Evolutionary conservation across 23 red algal genomes (phyloP).

Genomic region (Cyanidiococcus yangmingshanensis): DNA sequence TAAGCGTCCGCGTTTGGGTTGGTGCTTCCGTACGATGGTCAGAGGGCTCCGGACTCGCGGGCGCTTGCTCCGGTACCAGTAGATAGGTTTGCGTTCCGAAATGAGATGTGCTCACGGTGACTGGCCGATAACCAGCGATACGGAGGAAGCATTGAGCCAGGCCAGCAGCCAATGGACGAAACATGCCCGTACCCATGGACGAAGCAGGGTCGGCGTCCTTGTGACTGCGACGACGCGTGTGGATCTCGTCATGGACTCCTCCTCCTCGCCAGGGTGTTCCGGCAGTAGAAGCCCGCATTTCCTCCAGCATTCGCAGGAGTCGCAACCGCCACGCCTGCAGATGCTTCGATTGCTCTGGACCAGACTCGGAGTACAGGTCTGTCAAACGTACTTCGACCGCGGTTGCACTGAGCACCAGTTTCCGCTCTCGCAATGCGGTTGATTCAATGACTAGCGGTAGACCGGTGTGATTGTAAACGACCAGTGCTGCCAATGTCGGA

Average conservation of each 20-base stretch:
- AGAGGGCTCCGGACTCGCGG: neutral
- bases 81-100: neutral
- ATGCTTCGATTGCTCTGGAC: conserved; percentile 43
- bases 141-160: neutral
- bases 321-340: conserved; percentile 11
- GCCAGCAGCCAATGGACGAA: neutral
- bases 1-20: neutral
- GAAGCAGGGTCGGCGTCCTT: neutral
- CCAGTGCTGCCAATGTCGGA: conserved; percentile 77
- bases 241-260: neutral
- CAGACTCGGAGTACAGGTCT: neutral
- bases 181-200: neutral
- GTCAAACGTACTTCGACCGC: conserved; percentile 44
- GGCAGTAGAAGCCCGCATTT: conserved; percentile 20
- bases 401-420: conserved; percentile 28
- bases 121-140: neutral
- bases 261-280: neutral
- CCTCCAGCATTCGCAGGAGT: conserved; percentile 15
- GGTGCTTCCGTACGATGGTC: neutral
- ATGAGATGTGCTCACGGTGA: neutral
- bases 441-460: conserved; percentile 44
- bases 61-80: neutral
- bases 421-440: conserved; percentile 22
- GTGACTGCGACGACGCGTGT: neutral
- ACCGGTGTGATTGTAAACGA: conserved; percentile 68